phyloP scores from a whole-genome alignment of 2,329 filamentous ascomycete genomes.

The Curvularia sp. region DNA sequence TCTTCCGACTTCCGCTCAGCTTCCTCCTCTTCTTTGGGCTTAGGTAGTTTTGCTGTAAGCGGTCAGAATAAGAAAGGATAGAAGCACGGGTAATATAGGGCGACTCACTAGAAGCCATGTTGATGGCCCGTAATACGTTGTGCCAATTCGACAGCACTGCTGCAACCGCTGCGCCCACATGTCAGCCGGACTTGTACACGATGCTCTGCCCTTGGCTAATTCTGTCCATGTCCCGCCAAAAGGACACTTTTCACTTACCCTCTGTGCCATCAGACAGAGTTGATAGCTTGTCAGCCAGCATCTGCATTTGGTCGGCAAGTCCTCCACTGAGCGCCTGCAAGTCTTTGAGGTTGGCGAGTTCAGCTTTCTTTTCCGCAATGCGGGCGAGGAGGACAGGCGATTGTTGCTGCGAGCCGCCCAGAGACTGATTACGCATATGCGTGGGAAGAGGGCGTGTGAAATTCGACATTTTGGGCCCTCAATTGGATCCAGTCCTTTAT shows the following conservation, averaged over 20 bases:
- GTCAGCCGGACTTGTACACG: constrained; percentile 25
- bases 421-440: constrained; percentile 64
- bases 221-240: neutral
- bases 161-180: constrained; percentile 69
- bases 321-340: constrained; percentile 79
- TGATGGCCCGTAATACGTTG: constrained; percentile 82
- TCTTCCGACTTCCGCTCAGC: constrained; percentile 50
- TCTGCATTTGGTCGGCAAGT: constrained; percentile 82
- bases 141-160: constrained; percentile 88
- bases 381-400: constrained; percentile 74
- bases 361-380: constrained; percentile 84
- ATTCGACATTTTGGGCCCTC: constrained; percentile 47
- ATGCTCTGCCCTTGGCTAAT: neutral
- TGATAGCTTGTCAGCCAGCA: constrained; percentile 76
- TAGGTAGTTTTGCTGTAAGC: constrained; percentile 70
- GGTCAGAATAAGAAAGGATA: constrained; percentile 15
- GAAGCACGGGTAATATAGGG: constrained; percentile 6
- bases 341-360: constrained; percentile 79
- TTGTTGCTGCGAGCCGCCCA: constrained; percentile 59
- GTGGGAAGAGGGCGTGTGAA: constrained; percentile 61
- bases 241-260: constrained; percentile 56
- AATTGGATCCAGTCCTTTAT: constrained; percentile 2
- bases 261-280: constrained; percentile 84
- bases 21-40: constrained; percentile 59
- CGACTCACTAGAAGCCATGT: constrained; percentile 79